A percentile compares a stretch with the other conserved stretches of the same genome.
These are phyloP conservation scores for Groenewaldozyma tartarivorans DNA, from an alignment of 805 yeast species.

Conservation along the genomic window DNA sequence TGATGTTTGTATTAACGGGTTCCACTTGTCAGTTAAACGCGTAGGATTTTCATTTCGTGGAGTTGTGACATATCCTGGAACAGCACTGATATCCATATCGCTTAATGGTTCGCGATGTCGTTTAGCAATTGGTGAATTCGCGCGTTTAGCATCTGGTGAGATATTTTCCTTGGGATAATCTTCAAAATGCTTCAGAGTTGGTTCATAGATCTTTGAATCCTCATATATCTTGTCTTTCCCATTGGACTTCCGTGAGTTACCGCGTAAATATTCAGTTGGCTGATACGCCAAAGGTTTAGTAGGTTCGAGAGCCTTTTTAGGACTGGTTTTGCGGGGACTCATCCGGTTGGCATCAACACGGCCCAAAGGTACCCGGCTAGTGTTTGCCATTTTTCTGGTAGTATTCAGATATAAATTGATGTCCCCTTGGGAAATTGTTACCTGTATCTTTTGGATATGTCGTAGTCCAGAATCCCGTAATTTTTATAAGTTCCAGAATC, in stretches of 20 bases:
- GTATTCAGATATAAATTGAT: no score
- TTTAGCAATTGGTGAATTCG: neutral
- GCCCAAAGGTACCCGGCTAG: neutral
- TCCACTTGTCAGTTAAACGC: conserved; percentile 2
- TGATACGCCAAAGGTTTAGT: no score
- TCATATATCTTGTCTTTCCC: neutral
- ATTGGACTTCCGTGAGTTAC: neutral
- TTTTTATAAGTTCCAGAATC: no score
- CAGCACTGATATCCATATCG: conserved; percentile 1
- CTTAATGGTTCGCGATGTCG: conserved; percentile 1
- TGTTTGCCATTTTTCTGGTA: no score
- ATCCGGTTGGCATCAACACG: neutral
- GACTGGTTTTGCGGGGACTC: neutral
- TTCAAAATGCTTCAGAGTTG: neutral
- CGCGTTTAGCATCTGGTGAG: neutral
- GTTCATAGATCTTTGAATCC: neutral
- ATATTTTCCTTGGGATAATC: neutral
- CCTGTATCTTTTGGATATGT: no score
- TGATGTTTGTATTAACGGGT: neutral
- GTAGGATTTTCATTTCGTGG: neutral
- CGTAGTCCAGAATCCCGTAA: no score
- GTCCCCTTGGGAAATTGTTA: no score
- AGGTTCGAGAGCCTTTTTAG: neutral
- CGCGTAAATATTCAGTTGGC: neutral
- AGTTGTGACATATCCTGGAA: conserved; percentile 1